Conservation (phyloP, 805 yeast genomes). For the Candida pseudoglaebosa region DNA sequence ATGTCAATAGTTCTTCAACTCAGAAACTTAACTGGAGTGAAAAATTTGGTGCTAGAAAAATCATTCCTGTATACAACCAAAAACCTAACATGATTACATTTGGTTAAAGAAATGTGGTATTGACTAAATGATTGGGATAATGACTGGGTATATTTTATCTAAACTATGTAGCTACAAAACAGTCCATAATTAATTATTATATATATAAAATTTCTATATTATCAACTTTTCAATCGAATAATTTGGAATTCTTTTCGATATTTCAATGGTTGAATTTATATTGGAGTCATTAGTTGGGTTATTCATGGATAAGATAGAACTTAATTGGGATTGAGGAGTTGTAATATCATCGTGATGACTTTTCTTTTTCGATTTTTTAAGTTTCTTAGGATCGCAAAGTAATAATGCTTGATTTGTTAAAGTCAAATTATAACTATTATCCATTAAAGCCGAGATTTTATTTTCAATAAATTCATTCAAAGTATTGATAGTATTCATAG, state of each 20-base stretch:
- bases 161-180: too few relatives aligned
- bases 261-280: slow-evolving; percentile 25
- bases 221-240: slow-evolving; percentile 47
- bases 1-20: background rate
- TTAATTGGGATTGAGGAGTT: slow-evolving; percentile 28
- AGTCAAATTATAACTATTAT: slow-evolving; percentile 43
- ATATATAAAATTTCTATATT: background rate
- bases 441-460: slow-evolving; percentile 43
- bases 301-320: slow-evolving; percentile 30
- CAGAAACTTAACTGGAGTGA: background rate
- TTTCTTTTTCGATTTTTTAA: slow-evolving; percentile 20
- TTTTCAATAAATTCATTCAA: slow-evolving; percentile 42
- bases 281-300: slow-evolving; percentile 23
- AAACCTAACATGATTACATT: too few relatives aligned
- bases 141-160: too few relatives aligned
- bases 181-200: too few relatives aligned
- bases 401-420: slow-evolving; percentile 43
- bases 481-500: slow-evolving; percentile 43
- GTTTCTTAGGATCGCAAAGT: slow-evolving; percentile 19
- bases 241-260: slow-evolving; percentile 45
- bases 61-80: slow-evolving; percentile 1
- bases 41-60: too few relatives aligned
- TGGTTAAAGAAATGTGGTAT: background rate
- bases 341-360: slow-evolving; percentile 24
- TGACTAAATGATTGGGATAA: background rate